Percentiles rank a stretch among this genome's conserved stretches.
Conservation (phyloP, 75 land plant genomes). For the Cupressus sempervirens region DNA sequence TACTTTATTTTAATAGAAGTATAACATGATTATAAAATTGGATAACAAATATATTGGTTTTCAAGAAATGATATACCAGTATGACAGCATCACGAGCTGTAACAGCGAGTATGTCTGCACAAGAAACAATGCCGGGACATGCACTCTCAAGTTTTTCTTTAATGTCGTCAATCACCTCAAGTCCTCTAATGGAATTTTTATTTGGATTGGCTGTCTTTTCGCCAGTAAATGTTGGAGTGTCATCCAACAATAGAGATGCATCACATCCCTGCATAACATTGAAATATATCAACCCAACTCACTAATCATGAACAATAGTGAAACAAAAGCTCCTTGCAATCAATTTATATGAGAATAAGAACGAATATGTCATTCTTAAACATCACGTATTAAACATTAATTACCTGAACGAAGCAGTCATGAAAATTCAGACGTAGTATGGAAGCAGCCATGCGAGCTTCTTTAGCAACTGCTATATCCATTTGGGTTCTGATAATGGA, state of each 20-base stretch:
- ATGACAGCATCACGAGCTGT: conserved; percentile 4
- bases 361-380: too few relatives aligned
- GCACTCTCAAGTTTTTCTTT: neutral
- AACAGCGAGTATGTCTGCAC: conserved; percentile 13
- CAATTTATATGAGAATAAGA: too few relatives aligned
- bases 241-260: conserved; percentile 7
- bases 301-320: too few relatives aligned
- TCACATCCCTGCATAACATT: conserved; percentile 1
- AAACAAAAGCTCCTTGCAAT: too few relatives aligned
- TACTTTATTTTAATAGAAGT: too few relatives aligned
- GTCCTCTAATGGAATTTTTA: neutral
- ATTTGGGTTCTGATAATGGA: conserved; percentile 39
- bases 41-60: too few relatives aligned
- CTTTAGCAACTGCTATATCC: conserved; percentile 37
- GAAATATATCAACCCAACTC: too few relatives aligned
- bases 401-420: conserved; percentile 79
- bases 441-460: conserved; percentile 52
- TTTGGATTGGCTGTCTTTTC: conserved; percentile 7
- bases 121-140: conserved; percentile 12
- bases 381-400: too few relatives aligned
- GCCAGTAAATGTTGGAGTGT: neutral
- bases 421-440: conserved; percentile 61
- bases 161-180: conserved; percentile 7
- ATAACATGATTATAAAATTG: too few relatives aligned
- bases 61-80: neutral